Base-by-base conservation (phyloP, 2,329 filamentous ascomycete species). In the Beauveria bassiana region DNA sequence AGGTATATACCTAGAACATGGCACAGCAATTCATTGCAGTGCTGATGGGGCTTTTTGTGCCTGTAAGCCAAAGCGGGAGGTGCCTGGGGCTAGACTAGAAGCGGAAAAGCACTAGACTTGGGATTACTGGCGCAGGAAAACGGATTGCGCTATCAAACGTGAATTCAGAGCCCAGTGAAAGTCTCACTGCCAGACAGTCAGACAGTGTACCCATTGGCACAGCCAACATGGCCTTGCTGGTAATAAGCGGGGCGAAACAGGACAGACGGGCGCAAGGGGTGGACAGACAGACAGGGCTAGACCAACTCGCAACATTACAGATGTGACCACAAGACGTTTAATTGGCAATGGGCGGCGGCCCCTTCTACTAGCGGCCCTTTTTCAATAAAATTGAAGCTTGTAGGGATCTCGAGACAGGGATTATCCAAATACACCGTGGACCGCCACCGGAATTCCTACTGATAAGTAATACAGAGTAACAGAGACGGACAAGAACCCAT, bases 11-110 rank as follows among this genome's bases (percentile, higher is more conserved):
- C 22, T 8, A 31, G 24, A 26, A 26, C 42, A 43, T 9, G 54
- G n/a, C 40, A 57, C 42, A 54, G 42, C 52, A 9, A 9, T 24
- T 38, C 52, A 18, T 38, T 55, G 38, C 34, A 38, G 34, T 16
- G 34, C 31, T 34, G 10, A 34, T n/a, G 16, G 38, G 12, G n/a
- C 16, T 28, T n/a, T 34, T 16, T 6, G 31, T 10, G 16, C 52
- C 18, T 45, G 53, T 34, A 24, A 49, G 54, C 45, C 24, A 45
- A 43, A 46, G 54, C 53, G 46, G 38, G 54, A 9, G 46, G 54
- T 62, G 50, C 61, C 61, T 62, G 47, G 43, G 20, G 61, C 61
- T 62, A 62, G 18, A 9, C 54, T 26, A 5, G 16, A 59, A 62
- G 10, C 6, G 54, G 61, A 20, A 34, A 57, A 46, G 59, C 60